Conservation (phyloP, 2,329 filamentous ascomycete species). For the Zymoseptoria pseudotritici region DNA sequence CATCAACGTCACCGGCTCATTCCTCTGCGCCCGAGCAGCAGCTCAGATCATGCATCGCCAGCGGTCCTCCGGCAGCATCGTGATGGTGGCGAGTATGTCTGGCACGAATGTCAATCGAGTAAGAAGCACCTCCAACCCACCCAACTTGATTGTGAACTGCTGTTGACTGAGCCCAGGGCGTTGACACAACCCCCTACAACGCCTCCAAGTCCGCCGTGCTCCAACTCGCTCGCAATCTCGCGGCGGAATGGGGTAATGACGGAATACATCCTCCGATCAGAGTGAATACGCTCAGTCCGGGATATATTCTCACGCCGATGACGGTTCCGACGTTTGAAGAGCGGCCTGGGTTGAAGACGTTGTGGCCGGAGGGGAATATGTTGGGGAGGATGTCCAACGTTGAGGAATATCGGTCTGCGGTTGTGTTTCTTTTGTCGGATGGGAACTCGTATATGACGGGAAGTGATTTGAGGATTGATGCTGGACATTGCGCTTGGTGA, state of each 20-base stretch:
- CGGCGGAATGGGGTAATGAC: constrained; percentile 63
- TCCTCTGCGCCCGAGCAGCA: constrained; percentile 57
- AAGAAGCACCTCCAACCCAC: neutral
- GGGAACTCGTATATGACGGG: constrained; percentile 7
- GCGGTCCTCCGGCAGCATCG: constrained; percentile 53
- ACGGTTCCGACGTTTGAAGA: constrained; percentile 63
- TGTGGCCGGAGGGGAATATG: constrained; percentile 85
- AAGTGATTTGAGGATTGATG: constrained; percentile 2
- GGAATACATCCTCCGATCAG: constrained; percentile 49
- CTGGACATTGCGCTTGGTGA: neutral
- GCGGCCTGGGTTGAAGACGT: constrained; percentile 57
- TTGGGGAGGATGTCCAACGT: constrained; percentile 40
- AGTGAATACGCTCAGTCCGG: constrained; percentile 73
- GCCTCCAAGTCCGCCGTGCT: constrained; percentile 67
- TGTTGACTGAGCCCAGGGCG: constrained; percentile 40
- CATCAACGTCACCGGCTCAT: constrained; percentile 49
- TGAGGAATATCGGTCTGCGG: constrained; percentile 3
- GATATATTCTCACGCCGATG: constrained; percentile 78
- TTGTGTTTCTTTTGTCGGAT: constrained; percentile 4
- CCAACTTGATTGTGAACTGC: constrained; percentile 3
- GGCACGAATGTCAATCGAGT: constrained; percentile 49
- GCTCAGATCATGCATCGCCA: constrained; percentile 58
- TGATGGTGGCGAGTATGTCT: constrained; percentile 57
- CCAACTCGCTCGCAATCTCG: constrained; percentile 63
- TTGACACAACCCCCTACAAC: constrained; percentile 65